Base-by-base conservation (phyloP, 805 yeast species). In the Metschnikowia arizonensis region DNA sequence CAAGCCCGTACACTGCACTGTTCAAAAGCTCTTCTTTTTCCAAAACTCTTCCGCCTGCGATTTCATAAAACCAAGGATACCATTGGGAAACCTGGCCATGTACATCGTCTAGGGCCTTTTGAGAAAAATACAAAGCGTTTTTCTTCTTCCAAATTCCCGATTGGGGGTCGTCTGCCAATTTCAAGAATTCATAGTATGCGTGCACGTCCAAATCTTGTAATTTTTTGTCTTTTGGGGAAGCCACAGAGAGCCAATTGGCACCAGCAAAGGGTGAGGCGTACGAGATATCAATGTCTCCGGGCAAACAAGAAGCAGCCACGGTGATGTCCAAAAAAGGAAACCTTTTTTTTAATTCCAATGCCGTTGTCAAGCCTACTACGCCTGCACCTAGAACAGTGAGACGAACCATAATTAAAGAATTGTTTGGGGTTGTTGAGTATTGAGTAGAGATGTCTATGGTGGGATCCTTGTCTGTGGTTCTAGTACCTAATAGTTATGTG, bases 241-340 rank as follows among this genome's bases (percentile, higher is more conserved):
- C 87, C 62, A 80, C 79, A 10, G 84, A 76, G 39, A 68, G 70
- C 86, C 88, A 83, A 53, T 82, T 79, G 37, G 88, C 89, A 3
- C 88, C 88, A 0, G 88, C 88, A 58, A 71, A 77, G 3, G 88
- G 87, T 0, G 85, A 79, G 2, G 85, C 73, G 56, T 79, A 83
- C 8, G 72, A 72, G 41, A 73, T 72, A 38, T 60, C 51, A 25
- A 56, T 46, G 58, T 82, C 86, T 1, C 85, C 83, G 1, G 86
- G 86, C 23, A 81, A 58, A 50, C 74, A 60, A 1, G 58, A 54
- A 0, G 62, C 72, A 4, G 60, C 64, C 17, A 68, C 55, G 3
- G 71, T 63, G 35, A 69, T 57, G 18, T 61, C 59, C 42, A 49
- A 50, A 2, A 47, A 39, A 2, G 46, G 41, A 29, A 37, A 44